phyloP scores from a whole-genome alignment of 805 yeast species.

The Metschnikowia lunata region DNA sequence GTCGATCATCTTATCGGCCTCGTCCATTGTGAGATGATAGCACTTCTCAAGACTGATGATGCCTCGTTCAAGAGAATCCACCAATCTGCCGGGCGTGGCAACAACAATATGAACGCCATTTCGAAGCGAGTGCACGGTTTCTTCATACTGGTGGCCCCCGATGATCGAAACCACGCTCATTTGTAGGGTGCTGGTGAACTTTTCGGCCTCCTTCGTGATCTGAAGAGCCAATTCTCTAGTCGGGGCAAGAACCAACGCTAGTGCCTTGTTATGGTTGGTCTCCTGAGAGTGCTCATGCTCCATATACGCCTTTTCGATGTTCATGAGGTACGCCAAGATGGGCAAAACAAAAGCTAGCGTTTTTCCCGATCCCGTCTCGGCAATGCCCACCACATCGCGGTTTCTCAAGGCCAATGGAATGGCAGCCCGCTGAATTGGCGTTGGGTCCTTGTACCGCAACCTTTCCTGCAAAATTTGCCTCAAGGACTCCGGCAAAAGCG shows the following conservation, averaged over 20 bases:
- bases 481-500: slow-evolving; percentile 33
- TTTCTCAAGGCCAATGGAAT: slow-evolving; percentile 62
- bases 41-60: slow-evolving; percentile 57
- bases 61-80: slow-evolving; percentile 74
- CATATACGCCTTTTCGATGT: slow-evolving; percentile 31
- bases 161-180: slow-evolving; percentile 61
- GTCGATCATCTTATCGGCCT: slow-evolving; percentile 94
- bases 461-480: slow-evolving; percentile 29
- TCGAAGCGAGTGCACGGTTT: slow-evolving; percentile 55
- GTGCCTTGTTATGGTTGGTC: slow-evolving; percentile 56
- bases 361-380: slow-evolving; percentile 96
- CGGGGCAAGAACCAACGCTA: slow-evolving; percentile 80
- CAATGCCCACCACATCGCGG: slow-evolving; percentile 80
- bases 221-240: slow-evolving; percentile 93
- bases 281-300: slow-evolving; percentile 41
- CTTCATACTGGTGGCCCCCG: slow-evolving; percentile 87
- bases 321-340: slow-evolving; percentile 47
- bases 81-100: slow-evolving; percentile 91
- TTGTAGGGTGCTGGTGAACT: slow-evolving; percentile 40
- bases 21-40: slow-evolving; percentile 75
- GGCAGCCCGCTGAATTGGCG: slow-evolving; percentile 88
- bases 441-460: slow-evolving; percentile 60
- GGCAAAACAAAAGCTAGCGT: slow-evolving; percentile 83
- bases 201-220: slow-evolving; percentile 62
- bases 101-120: slow-evolving; percentile 74